These are phyloP conservation scores for Penicillium sp. DNA, from an alignment of 2,329 filamentous ascomycete genomes.

Conservation along the genomic window DNA sequence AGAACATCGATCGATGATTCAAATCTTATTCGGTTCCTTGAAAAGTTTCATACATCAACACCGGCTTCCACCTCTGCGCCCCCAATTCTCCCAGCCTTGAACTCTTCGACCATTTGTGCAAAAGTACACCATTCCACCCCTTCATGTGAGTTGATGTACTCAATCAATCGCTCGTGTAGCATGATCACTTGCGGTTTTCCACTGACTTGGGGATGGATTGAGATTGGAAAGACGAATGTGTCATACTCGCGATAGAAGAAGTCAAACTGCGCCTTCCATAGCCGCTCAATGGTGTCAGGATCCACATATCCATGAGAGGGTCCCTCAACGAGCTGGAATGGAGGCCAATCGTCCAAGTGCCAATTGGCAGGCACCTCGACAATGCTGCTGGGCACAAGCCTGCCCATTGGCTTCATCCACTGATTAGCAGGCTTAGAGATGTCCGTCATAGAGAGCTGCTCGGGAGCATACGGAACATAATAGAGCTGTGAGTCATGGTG, in stretches of 20 bases:
- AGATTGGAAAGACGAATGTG: conserved; percentile 71
- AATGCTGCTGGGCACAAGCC: conserved; percentile 1
- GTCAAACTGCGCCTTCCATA: conserved; percentile 35
- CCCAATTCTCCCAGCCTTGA: conserved; percentile 47
- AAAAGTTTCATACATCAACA: neutral
- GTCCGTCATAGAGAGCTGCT: neutral
- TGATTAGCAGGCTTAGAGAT: neutral
- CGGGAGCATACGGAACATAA: conserved; percentile 14
- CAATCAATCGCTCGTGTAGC: conserved; percentile 70
- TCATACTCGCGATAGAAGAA: conserved; percentile 72
- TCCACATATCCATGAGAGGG: conserved; percentile 7
- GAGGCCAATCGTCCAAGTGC: conserved; percentile 15
- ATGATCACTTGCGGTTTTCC: conserved; percentile 68
- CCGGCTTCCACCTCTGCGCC: conserved; percentile 4
- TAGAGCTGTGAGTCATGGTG: conserved; percentile 37
- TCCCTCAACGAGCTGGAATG: neutral
- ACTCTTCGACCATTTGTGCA: conserved; percentile 67
- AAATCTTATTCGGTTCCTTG: too few species aligned
- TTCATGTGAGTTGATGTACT: conserved; percentile 61
- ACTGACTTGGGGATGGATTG: conserved; percentile 68
- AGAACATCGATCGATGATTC: too few species aligned
- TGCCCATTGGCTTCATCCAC: conserved; percentile 12
- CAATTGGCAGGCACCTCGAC: conserved; percentile 13
- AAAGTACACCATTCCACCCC: conserved; percentile 47
- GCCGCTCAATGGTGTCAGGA: conserved; percentile 6